Evolutionary conservation across 129 eudicot genomes (phyloP), one percentile per base, ranked within the genome.

Genomic region (Ambrosia trifida): DNA sequence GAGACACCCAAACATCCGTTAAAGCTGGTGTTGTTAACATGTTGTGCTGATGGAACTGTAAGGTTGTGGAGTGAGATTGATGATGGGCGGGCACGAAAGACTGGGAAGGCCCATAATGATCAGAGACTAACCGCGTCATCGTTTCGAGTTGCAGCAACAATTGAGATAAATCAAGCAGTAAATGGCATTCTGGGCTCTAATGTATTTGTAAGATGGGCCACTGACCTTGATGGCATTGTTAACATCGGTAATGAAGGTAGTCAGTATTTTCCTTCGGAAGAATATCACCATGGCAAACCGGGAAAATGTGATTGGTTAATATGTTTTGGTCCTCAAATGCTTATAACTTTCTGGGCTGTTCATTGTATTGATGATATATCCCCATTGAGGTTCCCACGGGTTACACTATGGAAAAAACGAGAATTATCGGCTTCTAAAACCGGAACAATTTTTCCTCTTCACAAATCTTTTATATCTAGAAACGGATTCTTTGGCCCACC

Each of bases 231-330:
- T 73, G 86, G 89, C 19, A 76, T 90, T 70, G 81, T 80, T 52
- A 63, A 72, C 43, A 58, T 79, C 38, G 81, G 79, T 66, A 56
- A 78, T 62, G 72, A 74, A 64, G 80, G 72, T 73, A 69, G 80
- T 30, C 90, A 81, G 4, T 82, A 65, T 85, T 78, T 78, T 77
- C 73, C 80, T 57, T 60, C 86, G 71, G 85, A 80, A 56, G 81
- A 79, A 40, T 65, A 74, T 78, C 85, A 80, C 44, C 78, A 68
- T 69, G 89, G 81, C 33, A 83, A 80, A 60, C 75, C 85, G 72
- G 96, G 97, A 17, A 85, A 72, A 41, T 94, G 99, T 82, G 99
- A 89, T 79, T 94, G 99, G 99, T 72, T 94, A 66, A 64, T 94
- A 78, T 96, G 85, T 49, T 68, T 87, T 79, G 97, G 99, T 77